Base-by-base conservation (phyloP, 2,329 filamentous ascomycete genomes). In the Ophiostoma novo-ulmi region DNA sequence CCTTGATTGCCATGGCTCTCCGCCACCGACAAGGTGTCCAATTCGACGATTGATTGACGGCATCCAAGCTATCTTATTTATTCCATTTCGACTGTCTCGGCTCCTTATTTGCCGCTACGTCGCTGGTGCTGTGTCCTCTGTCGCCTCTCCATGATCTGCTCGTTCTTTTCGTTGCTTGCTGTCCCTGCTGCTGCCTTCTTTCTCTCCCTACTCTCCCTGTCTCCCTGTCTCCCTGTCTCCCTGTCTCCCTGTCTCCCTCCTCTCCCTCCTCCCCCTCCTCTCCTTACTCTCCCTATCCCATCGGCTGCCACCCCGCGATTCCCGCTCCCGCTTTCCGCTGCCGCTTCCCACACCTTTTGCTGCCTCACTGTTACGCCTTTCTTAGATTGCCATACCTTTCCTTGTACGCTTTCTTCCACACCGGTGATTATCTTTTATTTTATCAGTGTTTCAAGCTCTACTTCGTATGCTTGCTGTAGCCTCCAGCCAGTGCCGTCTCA, bases 281-380 rank as follows among this genome's bases (percentile, higher is more conserved):
- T 38, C 55, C 55, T 26, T 61, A 8, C 22, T 58, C 13, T 4
- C 61, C 7, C 14, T 64, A 20, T 20, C 31, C 31, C 61, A 11
- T 36, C 26, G 6, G 22, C 61, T 38, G 61, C 8, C 61, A 36
- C 61, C 61, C 61, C 61, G 61, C 61, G 61, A 64, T 64, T 36
- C 58, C 58, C 58, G 31, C 7, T 63, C 26, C 58, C 58, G 48
- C 48, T n/a, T 26, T 22, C 48, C 48, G 8, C 41, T 44, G 41
- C 41, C 48, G 48, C 14, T 44, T 44, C 39, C 39, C 39, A 44
- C 39, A 5, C 39, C 31, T 31, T 31, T 31, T 31, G 39, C 39
- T 44, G 39, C 39, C 39, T 44, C 10, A 2, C 48, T 55, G 48
- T n/a, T n/a, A 22, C 48, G 20, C 48, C n/a, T 22, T 10, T 6